Conservation (phyloP, 2,329 filamentous ascomycete species). For the Fusarium subtropicale region DNA sequence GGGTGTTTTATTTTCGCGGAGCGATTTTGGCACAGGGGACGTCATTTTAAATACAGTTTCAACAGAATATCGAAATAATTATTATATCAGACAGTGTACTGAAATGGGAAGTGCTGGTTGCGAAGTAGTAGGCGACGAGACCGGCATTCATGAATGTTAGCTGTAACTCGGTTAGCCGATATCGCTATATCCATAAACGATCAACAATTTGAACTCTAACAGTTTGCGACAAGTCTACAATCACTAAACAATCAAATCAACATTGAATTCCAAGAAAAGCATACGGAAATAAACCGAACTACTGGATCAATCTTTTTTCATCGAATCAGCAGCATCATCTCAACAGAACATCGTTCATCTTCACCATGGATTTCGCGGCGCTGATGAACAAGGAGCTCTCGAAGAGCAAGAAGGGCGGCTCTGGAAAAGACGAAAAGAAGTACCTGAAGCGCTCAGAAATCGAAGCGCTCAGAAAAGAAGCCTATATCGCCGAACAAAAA, state of each 20-base stretch:
- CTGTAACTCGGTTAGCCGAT: conserved; percentile 34
- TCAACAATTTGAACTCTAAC: conserved; percentile 19
- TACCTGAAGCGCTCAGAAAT: conserved; percentile 87
- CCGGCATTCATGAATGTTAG: conserved; percentile 6
- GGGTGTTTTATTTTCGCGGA: conserved; percentile 80
- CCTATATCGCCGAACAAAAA: conserved; percentile 85
- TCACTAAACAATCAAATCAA: not conserved
- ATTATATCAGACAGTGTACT: not conserved
- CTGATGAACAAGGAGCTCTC: conserved; percentile 94
- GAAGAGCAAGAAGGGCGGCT: conserved; percentile 72
- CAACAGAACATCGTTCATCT: not conserved
- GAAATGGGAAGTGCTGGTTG: not conserved
- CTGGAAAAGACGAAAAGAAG: conserved; percentile 68
- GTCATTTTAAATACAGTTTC: conserved; percentile 16
- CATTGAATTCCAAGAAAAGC: not conserved
- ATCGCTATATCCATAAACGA: conserved; percentile 41
- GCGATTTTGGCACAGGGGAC: conserved; percentile 48
- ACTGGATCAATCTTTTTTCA: not conserved
- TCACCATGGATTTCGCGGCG: conserved; percentile 90
- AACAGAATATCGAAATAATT: not conserved
- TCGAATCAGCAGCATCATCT: not conserved
- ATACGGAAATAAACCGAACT: too few species aligned
- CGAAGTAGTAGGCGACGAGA: conserved; percentile 1
- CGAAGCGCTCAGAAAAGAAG: conserved; percentile 82
- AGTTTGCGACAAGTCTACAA: not conserved